These are phyloP conservation scores for Phaeophleospora eucalypticola DNA, from an alignment of 2,329 filamentous ascomycete species.

Conservation along the genomic window DNA sequence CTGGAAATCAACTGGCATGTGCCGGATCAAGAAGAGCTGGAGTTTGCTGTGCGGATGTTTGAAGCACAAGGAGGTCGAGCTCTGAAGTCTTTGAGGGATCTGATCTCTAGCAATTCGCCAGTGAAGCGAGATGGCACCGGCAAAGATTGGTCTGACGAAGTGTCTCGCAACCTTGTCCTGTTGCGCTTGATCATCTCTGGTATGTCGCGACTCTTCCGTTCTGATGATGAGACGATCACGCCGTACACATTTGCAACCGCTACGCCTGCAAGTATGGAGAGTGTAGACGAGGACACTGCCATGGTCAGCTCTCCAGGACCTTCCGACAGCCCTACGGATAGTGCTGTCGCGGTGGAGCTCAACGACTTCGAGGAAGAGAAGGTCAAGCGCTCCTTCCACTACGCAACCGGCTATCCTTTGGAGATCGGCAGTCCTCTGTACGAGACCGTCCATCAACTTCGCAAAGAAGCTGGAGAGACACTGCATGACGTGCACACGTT, in stretches of 20 bases:
- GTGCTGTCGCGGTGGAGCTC: conserved; percentile 44
- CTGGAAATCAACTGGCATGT: conserved; percentile 89
- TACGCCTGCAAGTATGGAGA: conserved; percentile 48
- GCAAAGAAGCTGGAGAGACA: conserved; percentile 73
- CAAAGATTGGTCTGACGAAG: conserved; percentile 98
- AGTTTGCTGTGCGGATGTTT: conserved; percentile 86
- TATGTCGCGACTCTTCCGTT: conserved; percentile 83
- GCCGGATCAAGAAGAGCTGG: conserved; percentile 71
- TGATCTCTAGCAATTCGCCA: conserved; percentile 77
- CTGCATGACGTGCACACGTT: conserved; percentile 83
- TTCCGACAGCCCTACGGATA: conserved; percentile 46
- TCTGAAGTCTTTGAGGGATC: conserved; percentile 65
- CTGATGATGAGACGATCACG: conserved; percentile 44
- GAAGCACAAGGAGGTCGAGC: conserved; percentile 76
- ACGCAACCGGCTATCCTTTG: conserved; percentile 82
- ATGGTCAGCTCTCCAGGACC: conserved; percentile 23
- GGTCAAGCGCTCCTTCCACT: conserved; percentile 79
- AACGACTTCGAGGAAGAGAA: conserved; percentile 74
- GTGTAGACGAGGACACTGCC: conserved; percentile 20
- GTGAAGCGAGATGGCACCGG: conserved; percentile 91
- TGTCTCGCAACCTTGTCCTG: conserved; percentile 82
- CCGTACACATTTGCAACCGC: conserved; percentile 43
- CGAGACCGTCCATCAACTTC: conserved; percentile 70
- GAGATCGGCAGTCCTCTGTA: conserved; percentile 63
- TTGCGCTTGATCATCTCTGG: conserved; percentile 86